Conservation (phyloP, 257 asterid species). For the Forsythia suspensa region DNA sequence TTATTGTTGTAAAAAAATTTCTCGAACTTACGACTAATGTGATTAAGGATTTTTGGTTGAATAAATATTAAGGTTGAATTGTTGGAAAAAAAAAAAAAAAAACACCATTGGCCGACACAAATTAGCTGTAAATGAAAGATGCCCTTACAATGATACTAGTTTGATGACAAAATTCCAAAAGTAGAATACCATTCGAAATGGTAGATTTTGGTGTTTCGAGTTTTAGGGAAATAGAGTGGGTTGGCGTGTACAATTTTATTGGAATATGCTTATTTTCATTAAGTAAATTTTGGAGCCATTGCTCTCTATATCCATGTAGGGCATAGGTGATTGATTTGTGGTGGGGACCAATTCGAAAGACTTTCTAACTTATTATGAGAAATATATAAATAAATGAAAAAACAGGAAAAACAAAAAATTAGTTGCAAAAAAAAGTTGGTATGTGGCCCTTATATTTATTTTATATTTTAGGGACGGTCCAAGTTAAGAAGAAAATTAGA, state of each 20-base stretch:
- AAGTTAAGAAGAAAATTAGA: too few species aligned
- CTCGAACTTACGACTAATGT: background rate
- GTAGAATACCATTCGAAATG: conserved; percentile 17
- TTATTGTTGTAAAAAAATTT: background rate
- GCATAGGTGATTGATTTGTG: too few species aligned
- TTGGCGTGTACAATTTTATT: conserved; percentile 27
- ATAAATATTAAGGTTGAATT: too few species aligned
- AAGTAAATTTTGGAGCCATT: conserved; percentile 33
- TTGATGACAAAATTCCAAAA: conserved; percentile 30
- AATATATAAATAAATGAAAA: background rate
- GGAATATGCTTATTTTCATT: conserved; percentile 36
- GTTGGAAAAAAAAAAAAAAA: background rate
- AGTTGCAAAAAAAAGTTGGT: too few species aligned
- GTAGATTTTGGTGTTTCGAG: conserved; percentile 25
- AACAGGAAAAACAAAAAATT: too few species aligned
- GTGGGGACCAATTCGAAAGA: background rate
- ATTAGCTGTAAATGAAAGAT: conserved; percentile 17
- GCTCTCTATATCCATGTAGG: background rate
- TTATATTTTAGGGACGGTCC: background rate
- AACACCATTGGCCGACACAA: background rate
- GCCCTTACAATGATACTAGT: conserved; percentile 18
- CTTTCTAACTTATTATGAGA: too few species aligned
- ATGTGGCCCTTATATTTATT: background rate
- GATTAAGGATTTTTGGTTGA: background rate
- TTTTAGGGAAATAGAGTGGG: conserved; percentile 34